A percentile compares a stretch with the other conserved stretches of the same genome.
These are phyloP conservation scores for Thermoascus crustaceus DNA, from an alignment of 2,329 filamentous ascomycete genomes.

Conservation along the genomic window DNA sequence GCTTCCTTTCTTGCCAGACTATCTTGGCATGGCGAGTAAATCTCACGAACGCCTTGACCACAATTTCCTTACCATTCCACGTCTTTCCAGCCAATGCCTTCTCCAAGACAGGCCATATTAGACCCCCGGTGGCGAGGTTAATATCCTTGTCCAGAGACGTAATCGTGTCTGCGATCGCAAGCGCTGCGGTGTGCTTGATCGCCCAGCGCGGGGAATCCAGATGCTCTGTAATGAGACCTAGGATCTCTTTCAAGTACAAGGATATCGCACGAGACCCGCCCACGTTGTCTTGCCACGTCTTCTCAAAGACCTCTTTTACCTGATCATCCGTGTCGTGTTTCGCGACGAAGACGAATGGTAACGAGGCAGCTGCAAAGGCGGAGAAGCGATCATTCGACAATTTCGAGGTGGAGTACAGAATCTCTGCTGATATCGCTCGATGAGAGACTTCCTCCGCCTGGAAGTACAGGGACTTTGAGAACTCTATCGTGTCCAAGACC, in stretches of 20 bases:
- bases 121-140: conserved; percentile 50
- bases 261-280: conserved; percentile 74
- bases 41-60: conserved; percentile 69
- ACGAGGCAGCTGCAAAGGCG: conserved; percentile 60
- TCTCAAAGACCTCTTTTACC: conserved; percentile 68
- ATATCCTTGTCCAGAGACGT: conserved; percentile 53
- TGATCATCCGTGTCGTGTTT: conserved; percentile 79
- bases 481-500: conserved; percentile 46
- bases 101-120: conserved; percentile 76
- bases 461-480: conserved; percentile 66
- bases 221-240: conserved; percentile 56
- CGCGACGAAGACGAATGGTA: conserved; percentile 83
- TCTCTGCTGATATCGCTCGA: conserved; percentile 70
- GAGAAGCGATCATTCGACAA: conserved; percentile 83
- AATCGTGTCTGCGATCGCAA: conserved; percentile 68
- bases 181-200: conserved; percentile 78
- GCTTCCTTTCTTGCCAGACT: conserved; percentile 50
- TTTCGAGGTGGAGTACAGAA: conserved; percentile 75
- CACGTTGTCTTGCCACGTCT: conserved; percentile 86
- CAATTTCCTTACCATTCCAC: conserved; percentile 81
- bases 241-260: conserved; percentile 78
- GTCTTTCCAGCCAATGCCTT: conserved; percentile 80
- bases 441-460: conserved; percentile 67
- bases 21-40: conserved; percentile 60
- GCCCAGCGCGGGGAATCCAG: conserved; percentile 80